Evolutionary conservation across 140 eudicot genomes (phyloP).

Genomic region (Bidens hawaiensis): DNA sequence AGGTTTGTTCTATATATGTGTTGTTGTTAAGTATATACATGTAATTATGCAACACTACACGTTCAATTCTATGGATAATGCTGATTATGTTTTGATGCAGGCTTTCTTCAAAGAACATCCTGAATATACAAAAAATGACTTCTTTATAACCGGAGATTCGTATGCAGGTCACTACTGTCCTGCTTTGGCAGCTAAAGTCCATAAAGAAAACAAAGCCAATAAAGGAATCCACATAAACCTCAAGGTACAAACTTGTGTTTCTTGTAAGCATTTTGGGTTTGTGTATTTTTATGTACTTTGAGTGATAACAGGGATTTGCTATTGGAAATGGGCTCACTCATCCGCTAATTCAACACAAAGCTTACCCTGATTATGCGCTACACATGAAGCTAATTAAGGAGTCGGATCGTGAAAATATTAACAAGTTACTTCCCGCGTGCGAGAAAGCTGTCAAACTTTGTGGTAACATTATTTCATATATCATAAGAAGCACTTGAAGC

Average conservation of each 20-base stretch:
- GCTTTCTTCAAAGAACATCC: conserved; percentile 93
- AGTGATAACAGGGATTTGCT: conserved; percentile 82
- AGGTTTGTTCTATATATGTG: conserved; percentile 48
- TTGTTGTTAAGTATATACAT: background rate
- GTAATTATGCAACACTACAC: conserved; percentile 15
- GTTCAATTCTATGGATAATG: background rate
- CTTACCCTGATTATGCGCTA: conserved; percentile 94
- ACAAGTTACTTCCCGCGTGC: conserved; percentile 64
- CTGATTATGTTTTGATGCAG: conserved; percentile 29
- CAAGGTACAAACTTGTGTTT: too few relatives aligned
- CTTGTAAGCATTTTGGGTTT: background rate
- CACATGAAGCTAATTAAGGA: too few relatives aligned
- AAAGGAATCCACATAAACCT: conserved; percentile 85
- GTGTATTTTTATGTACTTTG: background rate
- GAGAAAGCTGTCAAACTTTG: conserved; percentile 84
- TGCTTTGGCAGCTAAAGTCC: conserved; percentile 94
- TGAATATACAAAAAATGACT: conserved; percentile 72
- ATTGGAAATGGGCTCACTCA: conserved; percentile 93
- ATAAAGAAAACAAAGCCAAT: conserved; percentile 84
- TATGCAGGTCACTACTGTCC: conserved; percentile 99
- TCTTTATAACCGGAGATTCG: conserved; percentile 94
- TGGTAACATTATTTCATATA: conserved; percentile 48
- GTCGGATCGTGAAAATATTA: conserved; percentile 55
- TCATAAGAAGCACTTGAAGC: too few relatives aligned
- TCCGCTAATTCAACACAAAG: conserved; percentile 82